Percentiles rank a stretch among this genome's conserved stretches.
phyloP scores from a whole-genome alignment of 1,139 yeast genomes.

The Geotrichum candidum region DNA sequence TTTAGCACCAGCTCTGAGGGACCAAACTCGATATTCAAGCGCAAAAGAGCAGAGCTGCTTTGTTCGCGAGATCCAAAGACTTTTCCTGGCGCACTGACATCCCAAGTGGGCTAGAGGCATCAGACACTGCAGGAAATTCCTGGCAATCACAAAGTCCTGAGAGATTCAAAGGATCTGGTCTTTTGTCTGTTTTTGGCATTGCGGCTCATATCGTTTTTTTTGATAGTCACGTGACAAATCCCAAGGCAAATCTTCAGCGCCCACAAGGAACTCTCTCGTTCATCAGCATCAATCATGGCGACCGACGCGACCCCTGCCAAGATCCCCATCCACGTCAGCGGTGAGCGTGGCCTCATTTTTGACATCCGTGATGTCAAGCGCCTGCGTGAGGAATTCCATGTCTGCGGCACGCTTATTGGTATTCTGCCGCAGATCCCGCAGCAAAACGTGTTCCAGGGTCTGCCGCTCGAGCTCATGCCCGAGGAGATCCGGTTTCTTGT shows the following conservation, averaged over 20 bases:
- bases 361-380: constrained; percentile 46
- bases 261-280: neutral
- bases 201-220: neutral
- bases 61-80: too few species aligned
- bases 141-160: too few species aligned
- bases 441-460: constrained; percentile 77
- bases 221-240: neutral
- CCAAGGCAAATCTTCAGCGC: neutral
- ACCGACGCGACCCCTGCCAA: constrained; percentile 4
- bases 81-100: too few species aligned
- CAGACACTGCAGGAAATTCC: too few species aligned
- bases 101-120: too few species aligned
- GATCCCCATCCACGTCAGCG: constrained; percentile 39
- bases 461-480: constrained; percentile 66
- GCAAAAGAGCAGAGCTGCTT: too few species aligned
- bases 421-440: constrained; percentile 76
- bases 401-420: constrained; percentile 75
- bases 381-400: constrained; percentile 48
- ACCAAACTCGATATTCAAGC: too few species aligned
- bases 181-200: neutral
- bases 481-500: constrained; percentile 73
- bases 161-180: neutral
- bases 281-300: neutral
- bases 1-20: too few species aligned
- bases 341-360: constrained; percentile 49